Evolutionary conservation across 345 rosid species (phyloP).

Genomic region (Syzygium jambos): DNA sequence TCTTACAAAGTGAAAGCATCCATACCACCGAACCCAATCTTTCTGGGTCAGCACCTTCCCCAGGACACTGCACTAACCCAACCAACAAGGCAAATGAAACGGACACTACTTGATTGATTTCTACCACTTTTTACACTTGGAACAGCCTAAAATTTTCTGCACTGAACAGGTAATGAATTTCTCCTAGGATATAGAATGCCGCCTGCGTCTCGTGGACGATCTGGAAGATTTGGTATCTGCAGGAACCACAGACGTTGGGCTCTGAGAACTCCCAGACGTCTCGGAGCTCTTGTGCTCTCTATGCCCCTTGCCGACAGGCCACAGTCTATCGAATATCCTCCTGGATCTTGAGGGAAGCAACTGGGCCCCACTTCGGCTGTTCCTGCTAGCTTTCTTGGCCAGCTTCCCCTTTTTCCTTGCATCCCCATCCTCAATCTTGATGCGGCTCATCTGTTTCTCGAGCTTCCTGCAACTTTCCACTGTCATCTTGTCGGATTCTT

Average conservation of each 20-base stretch:
- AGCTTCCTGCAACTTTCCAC: conserved; percentile 20
- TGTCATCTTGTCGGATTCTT: conserved; percentile 32
- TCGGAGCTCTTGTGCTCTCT: conserved; percentile 61
- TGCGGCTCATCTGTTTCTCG: conserved; percentile 19
- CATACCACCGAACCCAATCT: not conserved
- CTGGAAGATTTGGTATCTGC: conserved; percentile 51
- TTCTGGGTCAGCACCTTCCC: not conserved
- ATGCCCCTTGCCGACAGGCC: conserved; percentile 52
- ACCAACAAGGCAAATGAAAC: conserved; percentile 5
- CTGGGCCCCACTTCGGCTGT: conserved; percentile 50
- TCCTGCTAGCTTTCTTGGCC: conserved; percentile 42
- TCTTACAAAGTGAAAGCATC: not conserved
- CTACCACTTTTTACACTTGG: conserved; percentile 11
- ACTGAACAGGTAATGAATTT: not conserved
- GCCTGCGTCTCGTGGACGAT: conserved; percentile 59
- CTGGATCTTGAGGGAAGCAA: conserved; percentile 83
- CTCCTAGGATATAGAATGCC: conserved; percentile 63
- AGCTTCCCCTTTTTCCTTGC: conserved; percentile 18
- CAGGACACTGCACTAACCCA: not conserved
- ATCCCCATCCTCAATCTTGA: conserved; percentile 21
- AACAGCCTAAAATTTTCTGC: not conserved
- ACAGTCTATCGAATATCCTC: conserved; percentile 71
- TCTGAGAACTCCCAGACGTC: conserved; percentile 81
- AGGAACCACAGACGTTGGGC: conserved; percentile 61
- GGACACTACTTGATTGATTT: not conserved